A percentile compares a stretch with the other conserved stretches of the same genome.
These are phyloP conservation scores for Datisca glomerata DNA, from an alignment of 306 rosid genomes.

Conservation along the genomic window DNA sequence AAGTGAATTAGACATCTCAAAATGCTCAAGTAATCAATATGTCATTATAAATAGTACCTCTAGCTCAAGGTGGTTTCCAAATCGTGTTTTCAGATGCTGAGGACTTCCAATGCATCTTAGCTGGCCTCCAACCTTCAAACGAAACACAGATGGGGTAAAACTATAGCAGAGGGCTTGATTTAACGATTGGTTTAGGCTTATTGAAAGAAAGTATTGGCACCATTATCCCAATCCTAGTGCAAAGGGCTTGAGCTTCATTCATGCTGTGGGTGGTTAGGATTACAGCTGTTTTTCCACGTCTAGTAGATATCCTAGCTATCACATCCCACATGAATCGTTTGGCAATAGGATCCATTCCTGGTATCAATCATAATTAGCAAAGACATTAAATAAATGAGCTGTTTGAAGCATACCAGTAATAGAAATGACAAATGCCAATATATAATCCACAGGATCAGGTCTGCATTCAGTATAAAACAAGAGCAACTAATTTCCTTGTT, in stretches of 20 bases:
- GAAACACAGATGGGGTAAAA: constrained; percentile 12
- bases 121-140: constrained; percentile 76
- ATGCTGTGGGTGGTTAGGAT: constrained; percentile 93
- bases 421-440: too few relatives aligned
- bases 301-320: constrained; percentile 81
- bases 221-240: constrained; percentile 93
- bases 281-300: constrained; percentile 92
- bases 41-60: constrained; percentile 53
- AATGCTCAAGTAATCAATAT: constrained; percentile 2
- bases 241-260: constrained; percentile 98
- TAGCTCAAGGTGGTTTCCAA: constrained; percentile 84
- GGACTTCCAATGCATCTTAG: constrained; percentile 91
- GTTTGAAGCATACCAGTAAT: too few relatives aligned
- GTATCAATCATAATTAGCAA: constrained; percentile 12
- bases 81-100: constrained; percentile 84
- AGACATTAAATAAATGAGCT: too few relatives aligned
- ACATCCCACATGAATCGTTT: constrained; percentile 99
- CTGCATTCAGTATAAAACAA: too few relatives aligned
- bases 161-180: constrained; percentile 3
- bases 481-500: too few relatives aligned
- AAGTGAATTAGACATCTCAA: constrained; percentile 15
- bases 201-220: constrained; percentile 24
- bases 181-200: constrained; percentile 15
- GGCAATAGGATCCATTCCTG: constrained; percentile 97
- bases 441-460: too few relatives aligned